Conservation (phyloP, 306 rosid species). For the peach (Prunus persica) region DNA sequence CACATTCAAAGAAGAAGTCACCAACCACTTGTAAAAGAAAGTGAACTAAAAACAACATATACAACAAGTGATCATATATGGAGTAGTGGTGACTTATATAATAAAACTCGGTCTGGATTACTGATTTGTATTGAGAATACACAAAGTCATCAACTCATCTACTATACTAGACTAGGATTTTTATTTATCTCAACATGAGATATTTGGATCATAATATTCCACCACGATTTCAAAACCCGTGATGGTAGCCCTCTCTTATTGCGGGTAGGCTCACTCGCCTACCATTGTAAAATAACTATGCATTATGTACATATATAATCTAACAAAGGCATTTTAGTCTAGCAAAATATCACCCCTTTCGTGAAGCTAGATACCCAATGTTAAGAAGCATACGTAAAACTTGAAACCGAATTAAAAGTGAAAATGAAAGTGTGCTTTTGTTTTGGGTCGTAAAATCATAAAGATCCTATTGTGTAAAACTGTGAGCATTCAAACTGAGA, state of each 20-base stretch:
- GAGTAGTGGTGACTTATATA: neutral
- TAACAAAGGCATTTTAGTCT: neutral
- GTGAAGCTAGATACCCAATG: neutral
- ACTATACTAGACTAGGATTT: neutral
- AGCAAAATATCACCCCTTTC: neutral
- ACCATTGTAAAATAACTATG: neutral
- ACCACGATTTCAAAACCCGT: neutral
- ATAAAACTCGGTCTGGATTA: neutral
- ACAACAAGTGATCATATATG: slow-evolving; percentile 30
- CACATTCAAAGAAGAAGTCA: slow-evolving; percentile 19
- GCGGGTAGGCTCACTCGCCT: neutral
- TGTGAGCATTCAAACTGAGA: neutral
- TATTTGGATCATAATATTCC: neutral
- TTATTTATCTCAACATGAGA: neutral
- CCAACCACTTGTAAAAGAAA: neutral
- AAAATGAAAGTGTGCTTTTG: neutral
- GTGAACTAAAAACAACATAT: neutral
- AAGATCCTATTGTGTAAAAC: neutral
- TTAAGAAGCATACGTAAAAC: neutral
- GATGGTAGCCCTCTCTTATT: neutral
- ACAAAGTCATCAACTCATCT: neutral
- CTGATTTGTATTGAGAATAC: neutral
- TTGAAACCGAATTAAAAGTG: neutral
- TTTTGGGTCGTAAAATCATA: neutral
- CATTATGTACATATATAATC: neutral